Base-by-base conservation (phyloP, 2,329 filamentous ascomycete genomes). In the Alternaria sp. region DNA sequence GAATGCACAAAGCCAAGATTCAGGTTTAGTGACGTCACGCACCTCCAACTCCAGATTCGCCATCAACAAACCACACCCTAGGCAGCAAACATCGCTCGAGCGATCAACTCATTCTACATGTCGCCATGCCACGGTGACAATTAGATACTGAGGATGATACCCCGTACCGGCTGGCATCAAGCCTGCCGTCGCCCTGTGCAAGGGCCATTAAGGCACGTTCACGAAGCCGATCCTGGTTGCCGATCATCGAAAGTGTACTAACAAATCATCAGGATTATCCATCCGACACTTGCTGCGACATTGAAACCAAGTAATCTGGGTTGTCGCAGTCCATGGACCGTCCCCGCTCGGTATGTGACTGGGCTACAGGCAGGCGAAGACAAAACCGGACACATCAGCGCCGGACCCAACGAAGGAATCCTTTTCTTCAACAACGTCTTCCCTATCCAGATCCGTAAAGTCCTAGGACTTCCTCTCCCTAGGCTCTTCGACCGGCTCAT, bases 401-500 rank as follows among this genome's bases (percentile, higher is more conserved):
- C 91, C 11, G 86, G 84, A 3, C 82, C 90, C 1, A 91, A 94
- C 70, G 93, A 98, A 81, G 90, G 91, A 0, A 89, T 98, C 49
- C 80, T 97, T 7, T 99, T 96, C 82, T 90, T 98, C 74, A 93
- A 97, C 77, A 97, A 96, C 80, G 86, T 98, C 54, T 96, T 96
- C 65, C 95, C 95, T 1, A 84, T 96, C 26, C 91, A 89, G 70
- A 85, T 97, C 32, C 86, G 87, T 72, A 90, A 88, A 83, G 75
- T 89, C 3, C 78, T 88, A 23, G 82, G 86, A 11, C 75, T 89
- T 3, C 83, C 88, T 25, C 70, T 88, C 23, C 83, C 85, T 28
- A 78, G 83, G 6, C 71, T 87, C 4, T 72, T 89, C 56, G 83
- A 84, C 68, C 80, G 81, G 40, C 82, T 89, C 54, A 82, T 87